These are phyloP conservation scores for Geranium incanum DNA, from an alignment of 441 rosid species.

Conservation along the genomic window DNA sequence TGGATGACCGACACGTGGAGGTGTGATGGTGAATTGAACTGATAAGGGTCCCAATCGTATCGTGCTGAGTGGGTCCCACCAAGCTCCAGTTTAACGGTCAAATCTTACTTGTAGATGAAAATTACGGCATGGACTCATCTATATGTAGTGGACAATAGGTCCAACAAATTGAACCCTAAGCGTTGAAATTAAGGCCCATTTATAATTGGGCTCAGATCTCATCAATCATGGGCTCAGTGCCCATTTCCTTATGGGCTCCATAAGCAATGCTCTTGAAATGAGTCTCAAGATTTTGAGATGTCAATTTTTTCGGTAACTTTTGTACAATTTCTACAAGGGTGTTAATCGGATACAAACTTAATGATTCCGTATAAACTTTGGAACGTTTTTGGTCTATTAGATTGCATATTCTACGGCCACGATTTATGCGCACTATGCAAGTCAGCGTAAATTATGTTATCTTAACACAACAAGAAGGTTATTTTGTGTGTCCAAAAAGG, in stretches of 20 bases:
- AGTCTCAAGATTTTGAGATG: background rate
- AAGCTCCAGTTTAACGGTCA: background rate
- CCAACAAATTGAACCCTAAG: background rate
- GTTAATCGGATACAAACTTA: no score
- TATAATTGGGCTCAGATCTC: background rate
- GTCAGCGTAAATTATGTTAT: no score
- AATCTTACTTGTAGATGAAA: no score
- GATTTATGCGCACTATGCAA: no score
- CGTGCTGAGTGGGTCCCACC: background rate
- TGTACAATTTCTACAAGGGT: no score
- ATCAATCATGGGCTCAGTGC: background rate
- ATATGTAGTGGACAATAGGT: background rate
- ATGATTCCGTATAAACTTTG: no score
- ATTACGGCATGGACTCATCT: no score
- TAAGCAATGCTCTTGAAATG: background rate
- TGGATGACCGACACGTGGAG: constrained; percentile 6
- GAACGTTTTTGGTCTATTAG: no score
- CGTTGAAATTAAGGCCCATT: background rate
- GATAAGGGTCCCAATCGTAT: constrained; percentile 2
- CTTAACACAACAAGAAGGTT: no score
- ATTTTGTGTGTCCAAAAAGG: no score
- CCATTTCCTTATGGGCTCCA: background rate
- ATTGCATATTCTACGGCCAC: no score
- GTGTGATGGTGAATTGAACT: background rate
- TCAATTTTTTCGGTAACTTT: no score